These are phyloP conservation scores for Pistacia integerrima DNA, from an alignment of 345 rosid species.

Conservation along the genomic window DNA sequence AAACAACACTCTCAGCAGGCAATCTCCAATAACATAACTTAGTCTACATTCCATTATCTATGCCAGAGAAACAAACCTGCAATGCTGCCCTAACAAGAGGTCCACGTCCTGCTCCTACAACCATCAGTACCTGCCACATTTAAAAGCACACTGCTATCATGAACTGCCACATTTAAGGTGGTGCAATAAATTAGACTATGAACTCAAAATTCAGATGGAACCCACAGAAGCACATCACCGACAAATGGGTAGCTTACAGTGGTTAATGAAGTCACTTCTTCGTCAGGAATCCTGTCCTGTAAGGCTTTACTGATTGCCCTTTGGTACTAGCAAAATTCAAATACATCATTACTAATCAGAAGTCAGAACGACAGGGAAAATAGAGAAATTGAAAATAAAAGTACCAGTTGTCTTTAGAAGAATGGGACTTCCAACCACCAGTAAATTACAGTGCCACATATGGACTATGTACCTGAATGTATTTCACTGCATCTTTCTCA, in stretches of 20 bases:
- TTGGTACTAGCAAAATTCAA: constrained; percentile 72
- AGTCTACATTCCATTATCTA: constrained; percentile 18
- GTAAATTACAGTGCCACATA: not conserved
- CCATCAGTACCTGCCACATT: constrained; percentile 82
- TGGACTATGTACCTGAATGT: constrained; percentile 62
- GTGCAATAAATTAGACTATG: not conserved
- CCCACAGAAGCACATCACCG: not conserved
- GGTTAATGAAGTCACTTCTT: constrained; percentile 48
- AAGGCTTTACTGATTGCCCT: constrained; percentile 84
- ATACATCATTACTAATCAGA: constrained; percentile 16
- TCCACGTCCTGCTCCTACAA: constrained; percentile 99
- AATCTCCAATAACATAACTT: constrained; percentile 4
- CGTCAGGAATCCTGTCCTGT: constrained; percentile 83
- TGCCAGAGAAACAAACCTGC: constrained; percentile 57
- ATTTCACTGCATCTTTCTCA: constrained; percentile 89
- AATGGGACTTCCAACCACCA: constrained; percentile 3
- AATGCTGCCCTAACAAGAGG: constrained; percentile 98
- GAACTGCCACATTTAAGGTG: not conserved
- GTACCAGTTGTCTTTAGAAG: constrained; percentile 8
- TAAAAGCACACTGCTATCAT: constrained; percentile 9
- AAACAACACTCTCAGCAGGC: not conserved
- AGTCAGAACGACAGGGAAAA: not conserved
- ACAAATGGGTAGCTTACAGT: constrained; percentile 51
- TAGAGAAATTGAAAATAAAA: not conserved
- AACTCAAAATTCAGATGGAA: not conserved